Conservation (phyloP, 108 stramenopile species). For the Pseudonitzschia delicatissima region DNA sequence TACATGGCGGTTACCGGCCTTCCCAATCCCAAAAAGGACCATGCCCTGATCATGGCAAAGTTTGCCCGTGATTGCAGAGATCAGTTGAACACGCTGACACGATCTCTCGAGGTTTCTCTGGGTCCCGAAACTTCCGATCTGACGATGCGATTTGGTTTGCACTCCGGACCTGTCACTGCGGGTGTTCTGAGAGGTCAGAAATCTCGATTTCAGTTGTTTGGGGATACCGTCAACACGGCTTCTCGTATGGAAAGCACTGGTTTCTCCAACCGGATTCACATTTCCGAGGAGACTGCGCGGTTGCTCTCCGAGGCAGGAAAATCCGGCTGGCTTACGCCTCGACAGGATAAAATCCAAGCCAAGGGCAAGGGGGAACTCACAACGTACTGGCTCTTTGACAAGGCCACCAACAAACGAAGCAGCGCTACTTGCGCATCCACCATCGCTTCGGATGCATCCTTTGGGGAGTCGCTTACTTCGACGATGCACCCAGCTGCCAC, state of each 20-base stretch:
- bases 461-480: not conserved
- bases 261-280: conserved; percentile 29
- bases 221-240: conserved; percentile 54
- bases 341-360: conserved; percentile 5
- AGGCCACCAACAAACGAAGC: not conserved
- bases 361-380: conserved; percentile 15
- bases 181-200: conserved; percentile 51
- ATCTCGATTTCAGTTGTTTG: conserved; percentile 50
- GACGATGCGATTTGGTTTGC: conserved; percentile 41
- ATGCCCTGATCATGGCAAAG: conserved; percentile 33
- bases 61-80: conserved; percentile 40
- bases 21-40: conserved; percentile 28
- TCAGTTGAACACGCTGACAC: conserved; percentile 19
- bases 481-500: not conserved
- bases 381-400: conserved; percentile 9
- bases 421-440: not conserved
- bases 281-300: conserved; percentile 39
- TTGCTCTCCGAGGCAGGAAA: conserved; percentile 28
- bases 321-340: conserved; percentile 5
- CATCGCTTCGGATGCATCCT: not conserved
- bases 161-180: conserved; percentile 46
- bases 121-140: conserved; percentile 33
- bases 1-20: conserved; percentile 41
- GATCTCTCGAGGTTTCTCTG: conserved; percentile 12
- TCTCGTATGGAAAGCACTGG: conserved; percentile 49